Evolutionary conservation across 2,329 filamentous ascomycete genomes (phyloP), one percentile per base, ranked within the genome.

Genomic region (Penicillium rolfsii): DNA sequence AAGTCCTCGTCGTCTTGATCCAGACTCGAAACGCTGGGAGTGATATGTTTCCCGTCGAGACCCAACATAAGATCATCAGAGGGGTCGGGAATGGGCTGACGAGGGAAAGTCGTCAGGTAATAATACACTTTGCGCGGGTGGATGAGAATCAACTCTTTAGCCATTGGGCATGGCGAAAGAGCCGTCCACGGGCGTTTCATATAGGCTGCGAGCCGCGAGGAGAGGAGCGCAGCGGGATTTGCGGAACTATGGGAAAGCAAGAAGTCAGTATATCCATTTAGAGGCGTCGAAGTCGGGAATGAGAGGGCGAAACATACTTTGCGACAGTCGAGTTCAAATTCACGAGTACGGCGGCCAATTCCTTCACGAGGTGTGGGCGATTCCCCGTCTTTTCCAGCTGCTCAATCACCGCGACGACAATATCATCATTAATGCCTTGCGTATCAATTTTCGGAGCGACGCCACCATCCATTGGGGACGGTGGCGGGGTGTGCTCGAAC

Each of bases 111-210:
- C 41, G 92, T 96, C 62, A 99, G 86, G 80, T 93, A 98, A 80
- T 96, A 98, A 82, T 97, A 98, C 50, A 96, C 93, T 77, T 95
- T 91, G 74, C 94, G 90, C 22, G 95, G 95, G 75, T 98, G 94
- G 45, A 94, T 90, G 43, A 91, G 89, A 75, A 97, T 92, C 57
- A 97, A 86, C 78, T 97, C 92, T 80, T 98, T 98, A 55, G 91
- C 91, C 58, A 98, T 81, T 3, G 95, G 94, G 77, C 95, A 98
- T 56, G 90, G 91, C 54, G 89, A 84, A 55, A 89, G 80, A 7
- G 89, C 87, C 30, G 87, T 91, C 93, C 90, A 92, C 57, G 91
- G 80, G 67, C 95, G 91, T 81, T 96, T 96, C 72, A 97, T 84
- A 79, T 96, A 99, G 36, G 90, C 87, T 43, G 93, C 89, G 55